Base-by-base conservation (phyloP, 371 early-diverging fungal genomes). In the Dipsacomyces acuminosporus region DNA sequence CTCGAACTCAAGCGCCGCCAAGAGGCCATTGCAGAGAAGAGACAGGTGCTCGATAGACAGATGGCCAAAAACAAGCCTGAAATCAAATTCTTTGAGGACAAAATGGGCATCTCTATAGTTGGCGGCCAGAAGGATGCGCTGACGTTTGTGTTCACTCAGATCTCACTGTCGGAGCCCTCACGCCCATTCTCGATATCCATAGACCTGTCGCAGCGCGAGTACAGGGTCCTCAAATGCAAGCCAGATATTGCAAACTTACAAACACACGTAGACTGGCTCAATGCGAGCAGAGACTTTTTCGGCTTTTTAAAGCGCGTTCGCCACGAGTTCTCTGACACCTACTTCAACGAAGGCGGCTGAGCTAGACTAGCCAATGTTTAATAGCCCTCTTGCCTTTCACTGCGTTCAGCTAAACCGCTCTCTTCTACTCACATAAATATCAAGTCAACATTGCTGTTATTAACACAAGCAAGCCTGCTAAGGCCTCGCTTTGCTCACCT, bases 251-350 rank as follows among this genome's bases (percentile, higher is more conserved):
- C 40, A 17, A 48, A 53, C 13, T 9, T 72, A 11, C 33, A 49
- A 6, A 23, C 41, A 8, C 63, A 52, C n/a, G 50, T 72, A 9
- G 65, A 58, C 38, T 52, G 59, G 59, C 59, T 72, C 17, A 72
- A 72, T 41, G 17, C 15, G 22, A 62, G 41, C 26, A 51, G 72
- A 33, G 72, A 72, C 54, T 66, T 72, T 36, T 62, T 55, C 33
- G 58, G 54, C 1, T 72, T 72, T 25, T 41, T 72, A 25, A 72
- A 72, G 59, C 66, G 67, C 41, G 46, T 66, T 9, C 72, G 72
- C 21, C 59, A 45, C 24, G 61, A 51, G 15, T 72, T 72, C 51
- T 49, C 45, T 8, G 52, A 58, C 15, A 49, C 46, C 20, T 69
- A 69, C 41, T 30, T 30, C 30, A 30, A 11, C 30, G 30, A 30